Evolutionary conservation across 1,139 yeast genomes (phyloP), one percentile per base, ranked within the genome.

Genomic region (Dujonia santamariae): DNA sequence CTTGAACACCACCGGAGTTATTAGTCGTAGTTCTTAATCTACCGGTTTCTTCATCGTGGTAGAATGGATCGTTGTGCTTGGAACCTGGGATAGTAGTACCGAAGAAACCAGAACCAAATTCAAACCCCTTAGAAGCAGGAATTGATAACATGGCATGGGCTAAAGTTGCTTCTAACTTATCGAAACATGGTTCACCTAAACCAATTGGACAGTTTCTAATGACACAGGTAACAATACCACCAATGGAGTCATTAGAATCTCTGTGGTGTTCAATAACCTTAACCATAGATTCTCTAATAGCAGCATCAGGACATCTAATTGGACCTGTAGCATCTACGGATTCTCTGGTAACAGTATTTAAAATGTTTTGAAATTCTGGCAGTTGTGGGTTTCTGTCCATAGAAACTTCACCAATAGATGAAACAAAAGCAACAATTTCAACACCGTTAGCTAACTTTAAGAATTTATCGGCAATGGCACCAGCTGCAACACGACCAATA

Each of bases 81-180:
- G 97, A 90, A 19, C 98, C 98, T 34, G 96, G 94, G 45, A 90
- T 79, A 40, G 73, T 69, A 32, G 95, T 85, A 46, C 98, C 98
- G 31, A 75, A 75, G 56, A 92, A 92, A 12, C 98, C 98, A 25
- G 96, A 85, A 32, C 98, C 98, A 49, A 92, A 81, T 64, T 92
- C 98, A 51, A 92, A 92, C 22, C 97, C 98, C 66, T 92, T 92
- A 31, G 97, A 86, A 26, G 98, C 97, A 19, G 98, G 98, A 44
- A 92, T 77, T 2, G 97, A 88, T 46, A 92, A 68, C 98, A 92
- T 92, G 38, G 97, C 98, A 57, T 92, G 98, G 12, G 97, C 98
- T 46, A 92, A 72, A 49, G 76, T 65, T 26, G 98, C 98, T 67
- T 92, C 98, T 43, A 92, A 69, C 65, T 92, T 92, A 61, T 92